Evolutionary conservation across 108 stramenopile genomes (phyloP), one percentile per base, ranked within the genome.

Genomic region (Cyclostephanos invisitatus): DNA sequence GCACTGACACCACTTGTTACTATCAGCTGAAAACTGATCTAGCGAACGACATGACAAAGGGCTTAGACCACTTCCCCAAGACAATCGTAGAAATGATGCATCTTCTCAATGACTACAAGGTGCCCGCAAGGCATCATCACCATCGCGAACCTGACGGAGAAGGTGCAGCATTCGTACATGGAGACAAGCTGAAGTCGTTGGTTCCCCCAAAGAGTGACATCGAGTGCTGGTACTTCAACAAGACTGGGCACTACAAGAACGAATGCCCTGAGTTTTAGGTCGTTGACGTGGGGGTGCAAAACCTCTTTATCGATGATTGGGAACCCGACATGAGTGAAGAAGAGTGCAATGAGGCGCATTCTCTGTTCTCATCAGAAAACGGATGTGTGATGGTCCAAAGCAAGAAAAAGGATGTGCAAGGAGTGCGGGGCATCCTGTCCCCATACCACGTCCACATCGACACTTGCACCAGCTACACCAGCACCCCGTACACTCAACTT

Each of bases 1-100:
- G 62, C 17, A 17, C 62, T 0, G 36, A 63, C 62, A n/a, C 44
- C 12, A 18, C 0, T 40, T 2, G 36, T 3, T 63, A 44, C 38
- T n/a, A n/a, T 0, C 15, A 38, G 36, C 38, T 63, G 14, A 63
- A 37, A 15, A 18, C 4, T 0, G 62, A 63, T 0, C 62, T 63
- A 22, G 20, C 14, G 24, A 63, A 63, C 22, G 24, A 18, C 62
- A 37, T 37, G 35, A 37, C 62, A 0, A 63, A n/a, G 62, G 62
- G 62, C 9, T 7, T n/a, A 0, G 40, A 63, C 15, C 44, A 32
- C 0, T 63, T 44, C 40, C 62, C 62, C 6, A 63, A 32, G 35
- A 63, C 14, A n/a, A 25, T 32, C 0, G 36, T 37, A 0, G 62
- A 32, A 0, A 18, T 18, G 0, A 32, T 63, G 35, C 62, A n/a